These are phyloP conservation scores for Alternaria solani DNA, from an alignment of 2,329 filamentous ascomycete species.

Conservation along the genomic window DNA sequence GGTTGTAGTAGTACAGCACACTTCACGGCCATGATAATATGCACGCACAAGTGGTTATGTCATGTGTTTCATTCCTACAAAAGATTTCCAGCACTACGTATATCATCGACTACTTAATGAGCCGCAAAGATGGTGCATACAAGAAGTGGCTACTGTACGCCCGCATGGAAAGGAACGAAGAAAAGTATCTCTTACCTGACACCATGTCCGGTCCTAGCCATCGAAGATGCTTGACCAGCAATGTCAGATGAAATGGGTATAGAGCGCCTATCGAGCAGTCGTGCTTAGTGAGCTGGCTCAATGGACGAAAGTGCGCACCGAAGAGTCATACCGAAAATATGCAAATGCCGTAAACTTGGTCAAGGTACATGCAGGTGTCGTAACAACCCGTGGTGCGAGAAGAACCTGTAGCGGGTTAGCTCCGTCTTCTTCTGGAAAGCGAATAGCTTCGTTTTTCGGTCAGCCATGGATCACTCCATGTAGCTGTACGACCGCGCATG, in stretches of 20 bases:
- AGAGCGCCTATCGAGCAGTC: conserved; percentile 34
- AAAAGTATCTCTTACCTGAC: conserved; percentile 13
- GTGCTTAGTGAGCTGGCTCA: conserved; percentile 32
- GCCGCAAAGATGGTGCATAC: background rate
- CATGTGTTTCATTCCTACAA: background rate
- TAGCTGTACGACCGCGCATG: conserved; percentile 2
- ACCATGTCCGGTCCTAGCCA: conserved; percentile 5
- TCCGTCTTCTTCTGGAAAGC: background rate
- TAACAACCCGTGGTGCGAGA: background rate
- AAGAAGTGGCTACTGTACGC: background rate
- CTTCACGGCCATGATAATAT: background rate
- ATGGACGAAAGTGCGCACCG: conserved; percentile 15
- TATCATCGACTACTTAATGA: background rate
- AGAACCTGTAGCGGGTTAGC: conserved; percentile 20
- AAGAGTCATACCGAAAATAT: conserved; percentile 36
- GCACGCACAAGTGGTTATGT: background rate
- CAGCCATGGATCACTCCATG: conserved; percentile 6
- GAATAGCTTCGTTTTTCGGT: conserved; percentile 5
- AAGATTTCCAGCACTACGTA: background rate
- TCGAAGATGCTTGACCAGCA: background rate
- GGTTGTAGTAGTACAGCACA: background rate
- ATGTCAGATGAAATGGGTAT: conserved; percentile 31
- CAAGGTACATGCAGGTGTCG: conserved; percentile 3
- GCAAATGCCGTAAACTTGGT: conserved; percentile 32
- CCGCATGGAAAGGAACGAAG: conserved; percentile 3